Conservation (phyloP, 208 protist genomes). For the Naegleria gruberi region DNA sequence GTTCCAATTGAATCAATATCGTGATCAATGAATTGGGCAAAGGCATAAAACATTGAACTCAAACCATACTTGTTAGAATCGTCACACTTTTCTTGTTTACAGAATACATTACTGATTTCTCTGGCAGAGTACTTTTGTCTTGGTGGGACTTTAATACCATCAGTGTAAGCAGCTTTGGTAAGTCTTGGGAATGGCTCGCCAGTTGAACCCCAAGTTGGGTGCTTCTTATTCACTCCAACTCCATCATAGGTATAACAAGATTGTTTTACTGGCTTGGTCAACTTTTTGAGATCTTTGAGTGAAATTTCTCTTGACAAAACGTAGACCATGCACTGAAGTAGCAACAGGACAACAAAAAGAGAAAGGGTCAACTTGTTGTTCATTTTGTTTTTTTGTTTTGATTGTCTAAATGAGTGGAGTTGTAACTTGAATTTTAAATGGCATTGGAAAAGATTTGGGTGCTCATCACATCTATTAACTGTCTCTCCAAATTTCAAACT, state of each 20-base stretch:
- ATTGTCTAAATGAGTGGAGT: too few relatives aligned
- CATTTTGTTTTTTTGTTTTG: too few relatives aligned
- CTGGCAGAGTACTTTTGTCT: neutral
- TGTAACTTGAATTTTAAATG: too few relatives aligned
- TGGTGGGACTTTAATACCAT: neutral
- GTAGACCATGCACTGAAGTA: too few relatives aligned
- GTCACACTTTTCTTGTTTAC: neutral
- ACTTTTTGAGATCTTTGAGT: neutral
- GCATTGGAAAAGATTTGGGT: too few relatives aligned
- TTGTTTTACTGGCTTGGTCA: neutral
- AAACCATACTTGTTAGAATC: neutral
- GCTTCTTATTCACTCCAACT: neutral
- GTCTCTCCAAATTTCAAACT: too few relatives aligned
- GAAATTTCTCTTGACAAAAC: neutral
- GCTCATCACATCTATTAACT: too few relatives aligned
- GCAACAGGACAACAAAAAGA: too few relatives aligned
- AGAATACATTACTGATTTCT: neutral
- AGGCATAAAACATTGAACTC: neutral
- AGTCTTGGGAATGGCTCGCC: neutral
- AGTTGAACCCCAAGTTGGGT: neutral
- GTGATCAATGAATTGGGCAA: conserved; percentile 6
- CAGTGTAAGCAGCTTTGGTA: neutral
- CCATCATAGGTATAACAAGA: neutral
- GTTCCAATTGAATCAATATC: neutral
- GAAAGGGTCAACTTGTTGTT: too few relatives aligned